Conservation (phyloP, 768 basidiomycete genomes). For the Lactarius sanguifluus region DNA sequence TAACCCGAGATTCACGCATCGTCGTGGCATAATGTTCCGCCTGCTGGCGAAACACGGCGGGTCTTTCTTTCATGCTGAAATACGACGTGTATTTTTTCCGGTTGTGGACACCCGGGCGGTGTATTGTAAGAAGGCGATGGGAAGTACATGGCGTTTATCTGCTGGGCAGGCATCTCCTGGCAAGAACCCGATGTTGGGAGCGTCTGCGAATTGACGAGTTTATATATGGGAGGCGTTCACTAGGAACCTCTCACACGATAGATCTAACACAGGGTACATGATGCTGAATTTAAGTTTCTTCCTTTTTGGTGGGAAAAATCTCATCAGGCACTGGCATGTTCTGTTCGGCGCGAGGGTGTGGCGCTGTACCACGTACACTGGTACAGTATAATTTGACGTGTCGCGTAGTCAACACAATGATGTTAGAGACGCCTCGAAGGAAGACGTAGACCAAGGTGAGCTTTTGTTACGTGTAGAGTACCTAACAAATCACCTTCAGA, state of each 20-base stretch:
- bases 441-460: too few relatives aligned
- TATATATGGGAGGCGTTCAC: neutral
- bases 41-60: neutral
- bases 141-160: constrained; percentile 9
- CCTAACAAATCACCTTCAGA: too few relatives aligned
- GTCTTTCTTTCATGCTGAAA: neutral
- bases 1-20: neutral
- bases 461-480: too few relatives aligned
- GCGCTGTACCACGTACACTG: too few relatives aligned
- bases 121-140: constrained; percentile 18
- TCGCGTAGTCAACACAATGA: too few relatives aligned
- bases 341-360: too few relatives aligned
- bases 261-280: neutral
- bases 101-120: constrained; percentile 12
- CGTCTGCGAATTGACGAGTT: neutral
- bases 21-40: neutral
- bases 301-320: neutral
- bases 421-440: too few relatives aligned
- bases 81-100: constrained; percentile 13
- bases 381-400: too few relatives aligned
- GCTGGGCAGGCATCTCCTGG: neutral
- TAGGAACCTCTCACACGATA: neutral
- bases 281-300: neutral
- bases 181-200: neutral
- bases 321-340: too few relatives aligned